Percentiles rank a stretch among this genome's conserved stretches.
These are phyloP conservation scores for Creolimax fragrantissima DNA, from an alignment of 78 protist genomes.

Conservation along the genomic window DNA sequence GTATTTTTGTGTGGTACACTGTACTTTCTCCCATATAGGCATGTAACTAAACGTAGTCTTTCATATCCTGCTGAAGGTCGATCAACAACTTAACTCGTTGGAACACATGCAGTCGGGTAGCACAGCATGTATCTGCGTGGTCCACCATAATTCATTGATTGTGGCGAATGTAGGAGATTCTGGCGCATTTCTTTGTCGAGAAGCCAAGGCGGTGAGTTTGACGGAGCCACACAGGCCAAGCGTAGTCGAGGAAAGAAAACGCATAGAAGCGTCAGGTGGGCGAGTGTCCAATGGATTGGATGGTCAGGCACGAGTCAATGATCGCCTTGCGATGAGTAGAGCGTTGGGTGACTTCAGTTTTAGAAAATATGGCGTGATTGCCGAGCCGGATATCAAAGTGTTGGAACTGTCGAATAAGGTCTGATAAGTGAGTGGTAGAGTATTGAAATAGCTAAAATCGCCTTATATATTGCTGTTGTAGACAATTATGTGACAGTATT, in stretches of 20 bases:
- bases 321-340: conserved; percentile 1
- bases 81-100: not conserved
- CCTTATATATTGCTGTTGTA: not conserved
- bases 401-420: not conserved
- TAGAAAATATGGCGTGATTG: not conserved
- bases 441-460: too few relatives aligned
- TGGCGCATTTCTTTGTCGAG: not conserved
- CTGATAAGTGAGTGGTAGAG: too few relatives aligned
- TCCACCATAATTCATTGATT: not conserved
- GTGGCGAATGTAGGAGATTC: not conserved
- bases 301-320: not conserved
- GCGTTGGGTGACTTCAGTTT: not conserved
- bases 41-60: too few relatives aligned
- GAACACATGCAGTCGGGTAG: not conserved
- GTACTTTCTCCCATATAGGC: too few relatives aligned
- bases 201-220: not conserved
- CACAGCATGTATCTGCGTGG: not conserved
- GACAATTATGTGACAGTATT: not conserved
- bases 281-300: not conserved
- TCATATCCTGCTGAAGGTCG: not conserved
- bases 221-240: not conserved
- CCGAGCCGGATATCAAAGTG: not conserved
- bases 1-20: too few relatives aligned
- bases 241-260: not conserved
- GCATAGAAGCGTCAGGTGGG: not conserved